phyloP scores from a whole-genome alignment of 108 stramenopile species.

The Poteriospumella lacustris region DNA sequence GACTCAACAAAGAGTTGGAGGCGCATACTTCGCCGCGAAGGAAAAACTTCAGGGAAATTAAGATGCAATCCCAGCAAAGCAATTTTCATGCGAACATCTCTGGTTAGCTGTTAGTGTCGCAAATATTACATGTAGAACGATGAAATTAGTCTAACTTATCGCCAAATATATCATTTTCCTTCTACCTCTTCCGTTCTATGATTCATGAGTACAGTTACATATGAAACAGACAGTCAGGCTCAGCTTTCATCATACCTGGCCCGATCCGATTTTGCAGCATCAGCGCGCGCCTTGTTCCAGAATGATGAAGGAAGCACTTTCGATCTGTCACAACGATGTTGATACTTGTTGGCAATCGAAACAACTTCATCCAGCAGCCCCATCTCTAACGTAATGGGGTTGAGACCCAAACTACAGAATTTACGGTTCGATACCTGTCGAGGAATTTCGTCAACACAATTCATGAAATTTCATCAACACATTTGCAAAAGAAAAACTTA shows the following conservation, averaged over 20 bases:
- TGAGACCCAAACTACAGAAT: slow-evolving; percentile 84
- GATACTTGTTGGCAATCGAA: slow-evolving; percentile 85
- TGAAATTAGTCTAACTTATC: too few species aligned
- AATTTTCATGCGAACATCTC: too few species aligned
- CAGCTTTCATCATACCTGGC: too few species aligned
- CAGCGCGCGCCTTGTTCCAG: slow-evolving; percentile 65
- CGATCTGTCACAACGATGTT: slow-evolving; percentile 75
- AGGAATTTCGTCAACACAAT: neutral
- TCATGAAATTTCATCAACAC: neutral
- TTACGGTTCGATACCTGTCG: slow-evolving; percentile 69
- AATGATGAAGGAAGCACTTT: slow-evolving; percentile 88
- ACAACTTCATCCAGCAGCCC: slow-evolving; percentile 83
- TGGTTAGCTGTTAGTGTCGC: too few species aligned
- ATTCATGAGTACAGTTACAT: too few species aligned
- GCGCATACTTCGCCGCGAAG: neutral
- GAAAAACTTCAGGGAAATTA: too few species aligned
- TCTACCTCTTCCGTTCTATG: too few species aligned
- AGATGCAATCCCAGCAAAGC: too few species aligned
- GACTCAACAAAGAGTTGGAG: neutral
- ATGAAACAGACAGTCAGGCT: too few species aligned
- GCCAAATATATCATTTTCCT: too few species aligned
- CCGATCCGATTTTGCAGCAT: slow-evolving; percentile 31
- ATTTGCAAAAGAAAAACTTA: neutral
- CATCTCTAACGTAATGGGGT: slow-evolving; percentile 80
- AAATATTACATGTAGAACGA: too few species aligned